phyloP scores from a whole-genome alignment of 2,329 filamentous ascomycete species.

The Zalaria obscura region DNA sequence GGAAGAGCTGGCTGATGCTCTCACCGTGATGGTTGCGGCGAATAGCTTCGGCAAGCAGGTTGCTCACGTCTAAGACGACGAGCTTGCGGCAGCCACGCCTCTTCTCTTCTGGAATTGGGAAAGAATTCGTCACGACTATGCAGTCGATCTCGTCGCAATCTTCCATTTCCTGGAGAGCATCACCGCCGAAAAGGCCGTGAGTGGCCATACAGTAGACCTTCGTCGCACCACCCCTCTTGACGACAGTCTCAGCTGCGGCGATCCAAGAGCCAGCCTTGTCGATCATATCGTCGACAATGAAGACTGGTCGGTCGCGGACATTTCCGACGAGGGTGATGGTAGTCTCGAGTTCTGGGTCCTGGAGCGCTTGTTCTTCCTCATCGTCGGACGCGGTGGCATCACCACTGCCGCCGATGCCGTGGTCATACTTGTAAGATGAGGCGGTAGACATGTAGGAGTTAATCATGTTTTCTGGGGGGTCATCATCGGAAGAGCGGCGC shows the following conservation, averaged over 20 bases:
- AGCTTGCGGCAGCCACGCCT: conserved; percentile 64
- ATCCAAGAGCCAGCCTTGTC: conserved; percentile 97
- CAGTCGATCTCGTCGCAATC: conserved; percentile 85
- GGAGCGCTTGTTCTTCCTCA: conserved; percentile 83
- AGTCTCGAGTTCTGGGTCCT: conserved; percentile 69
- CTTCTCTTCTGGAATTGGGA: conserved; percentile 71
- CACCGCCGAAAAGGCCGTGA: conserved; percentile 83
- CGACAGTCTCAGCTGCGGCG: conserved; percentile 87
- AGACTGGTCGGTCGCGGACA: conserved; percentile 73
- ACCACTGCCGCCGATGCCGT: conserved; percentile 64
- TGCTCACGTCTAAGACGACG: conserved; percentile 77
- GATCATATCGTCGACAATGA: conserved; percentile 98
- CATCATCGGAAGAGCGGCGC: conserved; percentile 30
- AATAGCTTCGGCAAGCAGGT: conserved; percentile 80
- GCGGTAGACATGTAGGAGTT: conserved; percentile 67
- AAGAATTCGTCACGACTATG: conserved; percentile 94
- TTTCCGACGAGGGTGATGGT: conserved; percentile 97
- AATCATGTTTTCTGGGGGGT: conserved; percentile 74
- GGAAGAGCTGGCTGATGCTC: conserved; percentile 45
- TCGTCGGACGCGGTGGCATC: conserved; percentile 75
- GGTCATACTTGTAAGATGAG: conserved; percentile 43
- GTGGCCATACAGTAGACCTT: conserved; percentile 97
- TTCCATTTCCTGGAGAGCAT: conserved; percentile 80
- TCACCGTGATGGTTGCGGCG: conserved; percentile 94
- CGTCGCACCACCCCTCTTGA: conserved; percentile 80